phyloP scores from a whole-genome alignment of 805 yeast species.

The Lipomyces orientalis region DNA sequence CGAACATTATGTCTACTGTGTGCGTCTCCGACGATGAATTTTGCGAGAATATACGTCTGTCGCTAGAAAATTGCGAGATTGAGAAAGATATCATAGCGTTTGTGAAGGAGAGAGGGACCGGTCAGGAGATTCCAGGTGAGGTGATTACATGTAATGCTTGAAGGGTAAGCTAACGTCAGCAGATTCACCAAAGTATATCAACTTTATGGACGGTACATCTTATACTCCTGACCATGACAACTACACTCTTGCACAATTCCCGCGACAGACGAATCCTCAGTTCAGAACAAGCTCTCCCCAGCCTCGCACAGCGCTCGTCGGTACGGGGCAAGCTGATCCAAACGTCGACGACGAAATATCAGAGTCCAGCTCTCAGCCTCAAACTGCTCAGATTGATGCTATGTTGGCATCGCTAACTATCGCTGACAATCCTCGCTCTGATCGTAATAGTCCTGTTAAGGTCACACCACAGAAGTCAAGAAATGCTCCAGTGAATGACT shows the following conservation, averaged over 20 bases:
- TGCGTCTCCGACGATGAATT: conserved; percentile 80
- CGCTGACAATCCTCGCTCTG: not conserved
- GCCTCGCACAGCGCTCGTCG: not conserved
- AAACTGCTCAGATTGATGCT: conserved; percentile 20
- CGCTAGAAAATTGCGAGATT: conserved; percentile 72
- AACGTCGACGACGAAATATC: not conserved
- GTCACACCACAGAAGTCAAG: not conserved
- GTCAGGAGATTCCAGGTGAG: conserved; percentile 55
- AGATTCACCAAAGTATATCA: conserved; percentile 65
- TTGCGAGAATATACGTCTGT: conserved; percentile 70
- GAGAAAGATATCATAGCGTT: conserved; percentile 62
- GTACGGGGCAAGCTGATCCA: not conserved
- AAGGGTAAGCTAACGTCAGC: not conserved
- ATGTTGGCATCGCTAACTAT: conserved; percentile 24
- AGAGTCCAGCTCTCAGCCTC: conserved; percentile 15
- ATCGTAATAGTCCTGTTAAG: not conserved
- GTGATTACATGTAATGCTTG: conserved; percentile 24
- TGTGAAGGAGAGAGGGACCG: conserved; percentile 64
- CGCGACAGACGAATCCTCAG: conserved; percentile 38
- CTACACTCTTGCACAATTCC: conserved; percentile 47
- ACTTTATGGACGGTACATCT: conserved; percentile 56
- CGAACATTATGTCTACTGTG: conserved; percentile 72
- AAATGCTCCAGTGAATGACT: not conserved
- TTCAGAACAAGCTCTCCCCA: conserved; percentile 24
- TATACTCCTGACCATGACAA: conserved; percentile 35